A percentile compares a stretch with the other conserved stretches of the same genome.
phyloP scores from a whole-genome alignment of 805 yeast genomes.

The Candida caryicola region DNA sequence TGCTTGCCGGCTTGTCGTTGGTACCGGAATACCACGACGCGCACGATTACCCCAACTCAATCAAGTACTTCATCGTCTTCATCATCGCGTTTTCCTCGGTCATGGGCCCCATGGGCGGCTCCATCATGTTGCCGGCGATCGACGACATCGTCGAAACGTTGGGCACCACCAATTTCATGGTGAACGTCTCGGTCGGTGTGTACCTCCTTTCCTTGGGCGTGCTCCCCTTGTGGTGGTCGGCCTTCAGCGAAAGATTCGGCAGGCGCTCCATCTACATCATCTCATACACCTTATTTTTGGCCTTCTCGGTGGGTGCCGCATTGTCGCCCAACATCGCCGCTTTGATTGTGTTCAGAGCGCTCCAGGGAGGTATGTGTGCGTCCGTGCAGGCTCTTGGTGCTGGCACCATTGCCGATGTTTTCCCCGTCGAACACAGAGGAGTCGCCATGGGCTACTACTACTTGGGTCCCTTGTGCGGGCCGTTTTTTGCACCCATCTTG shows the following conservation, averaged over 20 bases:
- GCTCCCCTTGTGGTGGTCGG: conserved; percentile 88
- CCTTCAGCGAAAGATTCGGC: conserved; percentile 71
- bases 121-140: conserved; percentile 78
- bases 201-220: conserved; percentile 72
- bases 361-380: conserved; percentile 79
- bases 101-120: conserved; percentile 88
- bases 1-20: conserved; percentile 48
- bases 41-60: conserved; percentile 50
- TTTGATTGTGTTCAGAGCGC: conserved; percentile 65
- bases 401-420: conserved; percentile 79
- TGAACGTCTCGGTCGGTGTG: conserved; percentile 78
- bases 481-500: conserved; percentile 69
- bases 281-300: conserved; percentile 61
- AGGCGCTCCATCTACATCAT: conserved; percentile 69
- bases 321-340: conserved; percentile 57
- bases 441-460: conserved; percentile 76
- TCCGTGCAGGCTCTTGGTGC: conserved; percentile 89
- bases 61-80: conserved; percentile 56
- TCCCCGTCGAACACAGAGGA: conserved; percentile 65
- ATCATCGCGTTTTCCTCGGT: conserved; percentile 71
- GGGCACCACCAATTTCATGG: conserved; percentile 55
- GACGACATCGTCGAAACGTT: conserved; percentile 54
- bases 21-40: conserved; percentile 76
- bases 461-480: conserved; percentile 79
- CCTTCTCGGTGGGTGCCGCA: conserved; percentile 72